Evolutionary conservation across 805 yeast species (phyloP).

Genomic region (Yueomyces sinensis): DNA sequence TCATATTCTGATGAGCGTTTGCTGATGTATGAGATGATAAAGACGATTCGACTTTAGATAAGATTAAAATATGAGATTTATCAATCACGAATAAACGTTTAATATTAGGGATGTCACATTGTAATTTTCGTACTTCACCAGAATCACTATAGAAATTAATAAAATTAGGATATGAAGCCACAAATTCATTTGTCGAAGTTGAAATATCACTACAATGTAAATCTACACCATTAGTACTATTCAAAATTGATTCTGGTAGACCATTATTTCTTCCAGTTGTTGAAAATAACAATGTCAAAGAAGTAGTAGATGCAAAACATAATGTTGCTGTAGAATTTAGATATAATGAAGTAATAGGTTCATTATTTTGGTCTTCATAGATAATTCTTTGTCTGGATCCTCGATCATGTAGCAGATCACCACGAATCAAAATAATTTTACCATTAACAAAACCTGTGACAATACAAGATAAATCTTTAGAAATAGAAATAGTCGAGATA

Average conservation of each 20-base stretch:
- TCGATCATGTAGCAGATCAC: slow-evolving; percentile 77
- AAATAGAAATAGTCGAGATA: slow-evolving; percentile 24
- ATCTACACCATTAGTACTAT: slow-evolving; percentile 32
- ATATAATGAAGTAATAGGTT: slow-evolving; percentile 70
- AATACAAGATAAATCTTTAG: slow-evolving; percentile 16
- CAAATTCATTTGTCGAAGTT: slow-evolving; percentile 32
- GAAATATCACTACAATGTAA: slow-evolving; percentile 30
- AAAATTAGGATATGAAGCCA: slow-evolving; percentile 32
- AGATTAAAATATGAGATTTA: slow-evolving; percentile 44
- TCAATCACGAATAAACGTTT: slow-evolving; percentile 31
- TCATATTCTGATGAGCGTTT: slow-evolving; percentile 13
- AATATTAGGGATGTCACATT: slow-evolving; percentile 44
- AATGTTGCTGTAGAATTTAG: slow-evolving; percentile 37
- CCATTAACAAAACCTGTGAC: slow-evolving; percentile 38
- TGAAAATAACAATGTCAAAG: slow-evolving; percentile 53
- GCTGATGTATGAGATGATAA: slow-evolving; percentile 22
- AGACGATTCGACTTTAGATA: slow-evolving; percentile 33
- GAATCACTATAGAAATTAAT: slow-evolving; percentile 47
- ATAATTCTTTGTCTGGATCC: slow-evolving; percentile 81
- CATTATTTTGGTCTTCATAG: slow-evolving; percentile 44
- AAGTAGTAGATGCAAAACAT: slow-evolving; percentile 63
- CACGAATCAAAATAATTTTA: slow-evolving; percentile 64
- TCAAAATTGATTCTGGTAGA: slow-evolving; percentile 38
- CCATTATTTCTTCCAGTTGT: slow-evolving; percentile 74
- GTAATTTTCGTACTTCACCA: slow-evolving; percentile 40